A percentile compares a stretch with the other conserved stretches of the same genome.
These are phyloP conservation scores for Nissolia schottii DNA, from an alignment of 306 rosid species.

Conservation along the genomic window DNA sequence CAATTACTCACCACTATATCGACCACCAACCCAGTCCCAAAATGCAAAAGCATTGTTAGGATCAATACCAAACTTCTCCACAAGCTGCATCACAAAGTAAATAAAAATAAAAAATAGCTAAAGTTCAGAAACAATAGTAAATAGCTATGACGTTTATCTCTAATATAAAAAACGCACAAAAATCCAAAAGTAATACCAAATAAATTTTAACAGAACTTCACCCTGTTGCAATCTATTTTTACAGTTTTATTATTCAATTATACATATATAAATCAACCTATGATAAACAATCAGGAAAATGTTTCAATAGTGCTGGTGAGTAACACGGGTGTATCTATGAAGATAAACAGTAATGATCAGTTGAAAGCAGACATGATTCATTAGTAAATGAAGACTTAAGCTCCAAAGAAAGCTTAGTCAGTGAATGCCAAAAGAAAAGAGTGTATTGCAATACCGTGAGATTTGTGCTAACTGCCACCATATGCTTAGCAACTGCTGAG, in stretches of 20 bases:
- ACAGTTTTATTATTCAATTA: not conserved
- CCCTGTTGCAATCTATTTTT: not conserved
- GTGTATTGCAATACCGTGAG: constrained; percentile 64
- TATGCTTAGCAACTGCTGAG: constrained; percentile 89
- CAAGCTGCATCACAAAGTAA: constrained; percentile 58
- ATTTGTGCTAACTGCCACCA: constrained; percentile 97
- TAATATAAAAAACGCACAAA: not conserved
- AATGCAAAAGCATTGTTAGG: constrained; percentile 96
- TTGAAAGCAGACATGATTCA: not conserved
- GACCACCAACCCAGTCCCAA: constrained; percentile 99
- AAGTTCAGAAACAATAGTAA: not conserved
- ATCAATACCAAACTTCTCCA: constrained; percentile 93
- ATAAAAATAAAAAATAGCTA: not conserved
- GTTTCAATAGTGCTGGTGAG: not conserved
- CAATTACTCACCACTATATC: constrained; percentile 82
- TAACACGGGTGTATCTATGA: not conserved
- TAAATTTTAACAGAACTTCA: not conserved
- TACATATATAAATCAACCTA: not conserved
- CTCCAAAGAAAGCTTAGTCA: constrained; percentile 1
- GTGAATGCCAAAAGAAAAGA: not conserved
- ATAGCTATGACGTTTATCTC: not conserved
- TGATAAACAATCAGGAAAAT: not conserved
- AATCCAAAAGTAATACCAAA: not conserved
- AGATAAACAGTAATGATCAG: not conserved
- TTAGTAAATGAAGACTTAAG: not conserved